These are phyloP conservation scores for Carex cristatella DNA, from an alignment of 176 grass and related monocot species.

Conservation along the genomic window DNA sequence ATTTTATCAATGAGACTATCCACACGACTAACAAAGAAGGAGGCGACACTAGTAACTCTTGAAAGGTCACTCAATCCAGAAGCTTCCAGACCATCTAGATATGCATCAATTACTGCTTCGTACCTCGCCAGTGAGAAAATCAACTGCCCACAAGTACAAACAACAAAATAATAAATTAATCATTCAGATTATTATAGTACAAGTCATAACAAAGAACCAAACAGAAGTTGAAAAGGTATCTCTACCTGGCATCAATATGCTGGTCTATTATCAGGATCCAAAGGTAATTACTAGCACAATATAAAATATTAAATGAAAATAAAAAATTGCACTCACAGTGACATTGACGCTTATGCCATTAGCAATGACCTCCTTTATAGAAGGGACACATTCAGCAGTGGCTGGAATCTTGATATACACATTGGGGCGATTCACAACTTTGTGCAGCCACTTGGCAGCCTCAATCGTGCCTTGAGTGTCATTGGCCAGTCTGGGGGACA, in stretches of 20 bases:
- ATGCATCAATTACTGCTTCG: conserved; percentile 96
- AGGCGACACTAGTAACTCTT: conserved; percentile 92
- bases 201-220: background rate
- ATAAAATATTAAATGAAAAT: conserved; percentile 1
- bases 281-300: background rate
- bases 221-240: background rate
- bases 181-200: background rate
- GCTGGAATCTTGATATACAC: conserved; percentile 99
- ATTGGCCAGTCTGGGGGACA: conserved; percentile 90
- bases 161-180: conserved; percentile 7
- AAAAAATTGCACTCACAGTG: conserved; percentile 53
- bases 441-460: conserved; percentile 93
- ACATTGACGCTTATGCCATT: conserved; percentile 95
- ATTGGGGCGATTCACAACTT: conserved; percentile 71
- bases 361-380: conserved; percentile 80
- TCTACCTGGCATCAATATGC: background rate
- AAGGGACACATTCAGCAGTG: conserved; percentile 91
- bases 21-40: conserved; percentile 95
- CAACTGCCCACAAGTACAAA: conserved; percentile 49
- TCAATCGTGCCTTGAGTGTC: conserved; percentile 83
- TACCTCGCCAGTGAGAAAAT: conserved; percentile 96
- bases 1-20: conserved; percentile 87
- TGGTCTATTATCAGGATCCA: background rate
- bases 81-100: conserved; percentile 85
- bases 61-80: conserved; percentile 86